These are phyloP conservation scores for Lentinula guzmanii DNA, from an alignment of 768 basidiomycete genomes.

Conservation along the genomic window DNA sequence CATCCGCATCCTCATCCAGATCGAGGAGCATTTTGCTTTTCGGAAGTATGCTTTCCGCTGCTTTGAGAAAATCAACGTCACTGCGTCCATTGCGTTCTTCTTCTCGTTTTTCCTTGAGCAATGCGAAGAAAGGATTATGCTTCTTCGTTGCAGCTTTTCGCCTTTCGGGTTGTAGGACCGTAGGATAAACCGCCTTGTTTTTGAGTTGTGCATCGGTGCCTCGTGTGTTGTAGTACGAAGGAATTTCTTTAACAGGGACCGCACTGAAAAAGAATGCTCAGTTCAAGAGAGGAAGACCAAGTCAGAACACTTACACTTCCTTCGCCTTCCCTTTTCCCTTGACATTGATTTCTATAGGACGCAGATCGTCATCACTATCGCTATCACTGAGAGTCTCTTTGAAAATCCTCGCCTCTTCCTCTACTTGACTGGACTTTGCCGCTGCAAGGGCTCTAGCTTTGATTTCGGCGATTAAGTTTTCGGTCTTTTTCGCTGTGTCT, in stretches of 20 bases:
- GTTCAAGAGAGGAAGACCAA: not conserved
- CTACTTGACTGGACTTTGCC: slow-evolving; percentile 31
- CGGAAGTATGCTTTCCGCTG: slow-evolving; percentile 36
- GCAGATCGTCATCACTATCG: slow-evolving; percentile 9
- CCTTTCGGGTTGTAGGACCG: not conserved
- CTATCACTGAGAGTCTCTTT: slow-evolving; percentile 6
- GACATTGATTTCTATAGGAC: not conserved
- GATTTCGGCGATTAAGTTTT: slow-evolving; percentile 56
- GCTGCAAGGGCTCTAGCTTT: slow-evolving; percentile 54
- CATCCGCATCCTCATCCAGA: slow-evolving; percentile 28
- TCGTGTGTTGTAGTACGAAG: not conserved
- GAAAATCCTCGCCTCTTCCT: slow-evolving; percentile 29
- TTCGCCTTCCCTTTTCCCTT: slow-evolving; percentile 13
- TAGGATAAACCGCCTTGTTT: not conserved
- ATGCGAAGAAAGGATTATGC: slow-evolving; percentile 47
- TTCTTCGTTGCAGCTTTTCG: slow-evolving; percentile 13
- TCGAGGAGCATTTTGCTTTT: slow-evolving; percentile 24
- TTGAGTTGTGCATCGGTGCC: not conserved
- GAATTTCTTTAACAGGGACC: not conserved
- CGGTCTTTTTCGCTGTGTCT: slow-evolving; percentile 36
- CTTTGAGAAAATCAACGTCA: slow-evolving; percentile 29
- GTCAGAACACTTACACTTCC: not conserved
- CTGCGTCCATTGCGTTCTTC: slow-evolving; percentile 34
- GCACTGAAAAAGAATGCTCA: not conserved
- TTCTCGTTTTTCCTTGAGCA: slow-evolving; percentile 47